A percentile compares a stretch with the other conserved stretches of the same genome.
Evolutionary conservation across 2,329 filamentous ascomycete species (phyloP).

Genomic region (Arthroderma uncinatum): DNA sequence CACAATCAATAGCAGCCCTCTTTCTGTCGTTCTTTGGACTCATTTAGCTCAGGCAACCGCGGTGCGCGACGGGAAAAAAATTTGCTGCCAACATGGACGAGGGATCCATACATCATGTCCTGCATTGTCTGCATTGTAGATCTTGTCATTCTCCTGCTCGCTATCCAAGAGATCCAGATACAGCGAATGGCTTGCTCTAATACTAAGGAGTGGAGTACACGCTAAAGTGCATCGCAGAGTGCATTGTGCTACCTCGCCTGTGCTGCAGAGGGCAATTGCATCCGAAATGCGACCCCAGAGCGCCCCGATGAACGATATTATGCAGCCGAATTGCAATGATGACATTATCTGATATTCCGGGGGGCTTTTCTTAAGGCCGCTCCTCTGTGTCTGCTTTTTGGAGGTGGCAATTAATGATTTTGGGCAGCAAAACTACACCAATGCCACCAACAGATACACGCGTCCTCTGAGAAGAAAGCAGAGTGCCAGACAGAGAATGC

Average conservation of each 20-base stretch:
- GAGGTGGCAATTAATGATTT: neutral
- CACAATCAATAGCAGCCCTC: neutral
- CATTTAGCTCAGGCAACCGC: neutral
- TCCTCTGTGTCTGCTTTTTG: neutral
- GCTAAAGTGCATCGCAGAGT: neutral
- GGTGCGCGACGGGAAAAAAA: neutral
- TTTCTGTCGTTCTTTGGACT: neutral
- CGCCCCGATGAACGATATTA: neutral
- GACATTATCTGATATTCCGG: slow-evolving; percentile 1
- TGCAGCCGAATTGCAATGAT: neutral
- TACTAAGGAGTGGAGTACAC: neutral
- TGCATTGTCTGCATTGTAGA: neutral
- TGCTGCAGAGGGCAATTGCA: neutral
- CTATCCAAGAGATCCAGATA: neutral
- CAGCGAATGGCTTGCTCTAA: neutral
- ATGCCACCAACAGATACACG: too few species aligned
- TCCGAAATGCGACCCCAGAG: neutral
- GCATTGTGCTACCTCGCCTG: neutral
- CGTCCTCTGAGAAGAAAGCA: too few species aligned
- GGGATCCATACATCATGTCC: neutral
- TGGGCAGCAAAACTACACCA: neutral
- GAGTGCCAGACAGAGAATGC: too few species aligned
- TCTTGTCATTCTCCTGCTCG: neutral
- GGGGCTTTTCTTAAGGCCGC: neutral
- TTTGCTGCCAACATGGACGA: neutral